Percentiles rank a stretch among this genome's conserved stretches.
These are phyloP conservation scores for Acorus gramineus DNA, from an alignment of 106 monocot genomes.

Conservation along the genomic window DNA sequence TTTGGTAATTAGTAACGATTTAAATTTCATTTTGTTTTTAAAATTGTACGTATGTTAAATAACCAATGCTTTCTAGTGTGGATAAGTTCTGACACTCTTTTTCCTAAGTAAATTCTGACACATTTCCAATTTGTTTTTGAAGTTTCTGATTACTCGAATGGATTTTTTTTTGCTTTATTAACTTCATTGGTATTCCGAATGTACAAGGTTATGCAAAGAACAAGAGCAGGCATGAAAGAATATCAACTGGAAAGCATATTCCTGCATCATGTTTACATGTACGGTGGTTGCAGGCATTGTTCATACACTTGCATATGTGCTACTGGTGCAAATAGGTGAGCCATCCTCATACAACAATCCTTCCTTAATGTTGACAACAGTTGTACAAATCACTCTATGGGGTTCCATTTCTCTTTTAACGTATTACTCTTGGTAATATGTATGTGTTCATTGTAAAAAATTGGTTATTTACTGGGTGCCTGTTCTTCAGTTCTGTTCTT, in stretches of 20 bases:
- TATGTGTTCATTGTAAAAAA: neutral
- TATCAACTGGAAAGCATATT: conserved; percentile 97
- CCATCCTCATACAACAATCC: neutral
- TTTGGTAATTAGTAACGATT: too few species aligned
- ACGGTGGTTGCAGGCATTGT: conserved; percentile 94
- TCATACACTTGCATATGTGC: conserved; percentile 99
- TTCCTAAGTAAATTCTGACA: too few species aligned
- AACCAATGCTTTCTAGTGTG: too few species aligned
- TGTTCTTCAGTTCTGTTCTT: conserved; percentile 73
- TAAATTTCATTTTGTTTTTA: too few species aligned
- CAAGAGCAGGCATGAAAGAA: conserved; percentile 75
- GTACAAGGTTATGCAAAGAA: conserved; percentile 75
- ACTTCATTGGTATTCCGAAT: too few species aligned
- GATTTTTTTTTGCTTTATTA: too few species aligned
- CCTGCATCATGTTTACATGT: conserved; percentile 94
- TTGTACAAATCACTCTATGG: neutral
- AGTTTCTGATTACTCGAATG: too few species aligned
- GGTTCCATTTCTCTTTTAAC: too few species aligned
- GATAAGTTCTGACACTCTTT: too few species aligned
- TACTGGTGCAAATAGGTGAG: conserved; percentile 88
- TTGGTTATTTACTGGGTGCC: neutral
- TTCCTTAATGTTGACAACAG: neutral
- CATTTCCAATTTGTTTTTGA: too few species aligned
- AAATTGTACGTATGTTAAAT: too few species aligned
- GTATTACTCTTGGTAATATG: too few species aligned